Base-by-base conservation (phyloP, 1,139 yeast genomes). In the Lodderomyces margitis region DNA sequence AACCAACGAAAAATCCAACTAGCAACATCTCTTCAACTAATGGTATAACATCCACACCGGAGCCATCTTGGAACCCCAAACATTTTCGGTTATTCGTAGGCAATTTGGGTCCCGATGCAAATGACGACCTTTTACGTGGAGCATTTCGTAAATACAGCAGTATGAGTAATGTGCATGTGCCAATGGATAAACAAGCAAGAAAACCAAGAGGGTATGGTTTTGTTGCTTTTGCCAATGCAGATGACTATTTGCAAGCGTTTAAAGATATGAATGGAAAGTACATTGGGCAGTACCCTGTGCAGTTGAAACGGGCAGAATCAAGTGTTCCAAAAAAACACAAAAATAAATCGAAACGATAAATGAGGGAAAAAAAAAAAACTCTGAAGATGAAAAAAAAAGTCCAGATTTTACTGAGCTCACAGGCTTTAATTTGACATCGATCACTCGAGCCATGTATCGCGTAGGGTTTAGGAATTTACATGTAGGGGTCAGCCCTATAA, bases 31-130 rank as follows among this genome's bases (percentile, higher is more conserved):
- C 31, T 24, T 9, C 11, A 8, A 36, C 14, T 11, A 6, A 21
- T 10, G n/a, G 17, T 11, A 10, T 8, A 4, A 15, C 11, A 24
- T 10, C 34, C n/a, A 38, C 23, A 21, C 23, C 40, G 5, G 58
- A 77, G 34, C 61, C 70, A 16, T 80, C 75, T 31, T 81, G 87
- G 87, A 74, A 81, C 51, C 84, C 82, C 16, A 63, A 69, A n/a
- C 88, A 83, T 55, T 85, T 81, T 59, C 64, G 89, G 25, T 62
- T 85, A 11, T 85, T 84, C 62, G 87, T 85, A 8, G 94, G 94
- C 0, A 85, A 85, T 51, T 61, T 85, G 34, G 87, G 88, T 0
- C 69, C 74, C 3, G 92, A 84, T 50, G 91, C 80, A 4, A 76
- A 70, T 17, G 87, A 82, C 46, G 77, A 70, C 16, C 54, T 78